A percentile compares a stretch with the other conserved stretches of the same genome.
These are phyloP conservation scores for Primulina tabacum DNA, from an alignment of 257 asterid species.

Conservation along the genomic window DNA sequence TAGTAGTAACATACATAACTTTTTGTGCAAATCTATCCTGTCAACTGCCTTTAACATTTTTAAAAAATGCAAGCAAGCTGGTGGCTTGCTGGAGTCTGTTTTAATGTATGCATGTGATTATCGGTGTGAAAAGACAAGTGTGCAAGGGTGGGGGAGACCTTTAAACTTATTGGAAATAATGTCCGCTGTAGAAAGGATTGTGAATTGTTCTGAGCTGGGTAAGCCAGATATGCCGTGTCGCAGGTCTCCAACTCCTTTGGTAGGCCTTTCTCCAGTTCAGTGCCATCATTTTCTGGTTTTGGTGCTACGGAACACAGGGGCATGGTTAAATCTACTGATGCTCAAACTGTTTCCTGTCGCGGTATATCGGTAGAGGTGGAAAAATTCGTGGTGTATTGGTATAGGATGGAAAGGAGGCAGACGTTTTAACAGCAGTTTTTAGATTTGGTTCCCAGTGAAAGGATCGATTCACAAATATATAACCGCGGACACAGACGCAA, in stretches of 20 bases:
- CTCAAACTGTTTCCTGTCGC: conserved; percentile 16
- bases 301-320: conserved; percentile 60
- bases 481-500: conserved; percentile 33
- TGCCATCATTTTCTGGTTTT: conserved; percentile 46
- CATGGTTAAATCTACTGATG: conserved; percentile 43
- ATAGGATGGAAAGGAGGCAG: conserved; percentile 25
- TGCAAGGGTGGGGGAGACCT: conserved; percentile 42
- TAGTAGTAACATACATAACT: neutral
- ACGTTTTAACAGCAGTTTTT: conserved; percentile 37
- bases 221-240: conserved; percentile 36
- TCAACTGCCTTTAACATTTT: neutral
- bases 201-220: conserved; percentile 37
- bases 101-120: conserved; percentile 1
- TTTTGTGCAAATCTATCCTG: neutral
- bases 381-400: conserved; percentile 14
- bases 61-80: neutral
- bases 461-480: conserved; percentile 48
- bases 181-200: conserved; percentile 52
- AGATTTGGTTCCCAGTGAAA: conserved; percentile 43
- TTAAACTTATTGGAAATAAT: conserved; percentile 57
- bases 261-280: conserved; percentile 34
- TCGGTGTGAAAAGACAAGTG: conserved; percentile 11
- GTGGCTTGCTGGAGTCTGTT: neutral
- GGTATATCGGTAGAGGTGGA: neutral
- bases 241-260: conserved; percentile 29